Conservation (phyloP, 2,329 filamentous ascomycete species). For the Fusarium lyarnte region DNA sequence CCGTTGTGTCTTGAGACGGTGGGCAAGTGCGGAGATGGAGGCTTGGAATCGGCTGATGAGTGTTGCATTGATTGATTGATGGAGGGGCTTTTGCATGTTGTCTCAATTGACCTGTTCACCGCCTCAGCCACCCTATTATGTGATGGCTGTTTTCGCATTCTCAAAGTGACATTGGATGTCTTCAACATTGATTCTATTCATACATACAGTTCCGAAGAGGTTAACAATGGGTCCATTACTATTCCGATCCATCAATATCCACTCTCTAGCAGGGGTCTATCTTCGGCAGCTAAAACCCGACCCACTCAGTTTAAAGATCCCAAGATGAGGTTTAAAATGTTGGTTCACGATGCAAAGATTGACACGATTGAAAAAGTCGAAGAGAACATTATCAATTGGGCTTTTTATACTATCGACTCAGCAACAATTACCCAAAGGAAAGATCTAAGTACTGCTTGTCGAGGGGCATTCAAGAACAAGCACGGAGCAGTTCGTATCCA, state of each 20-base stretch:
- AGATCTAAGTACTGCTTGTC: not conserved
- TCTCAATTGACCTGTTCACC: not conserved
- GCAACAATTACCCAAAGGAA: too few relatives aligned
- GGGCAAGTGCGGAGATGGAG: conserved; percentile 22
- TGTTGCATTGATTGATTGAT: conserved; percentile 16
- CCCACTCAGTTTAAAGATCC: conserved; percentile 25
- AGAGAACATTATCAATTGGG: too few relatives aligned
- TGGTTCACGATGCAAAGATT: conserved; percentile 1
- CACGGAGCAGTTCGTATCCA: not conserved
- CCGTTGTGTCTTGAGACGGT: conserved; percentile 15
- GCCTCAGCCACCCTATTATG: not conserved
- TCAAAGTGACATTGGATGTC: not conserved
- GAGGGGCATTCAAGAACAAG: not conserved
- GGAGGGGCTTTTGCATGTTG: conserved; percentile 1
- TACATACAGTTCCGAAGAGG: not conserved
- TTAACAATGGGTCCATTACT: conserved; percentile 20
- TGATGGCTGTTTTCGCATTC: not conserved
- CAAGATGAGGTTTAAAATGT: conserved; percentile 1
- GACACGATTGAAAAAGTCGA: not conserved
- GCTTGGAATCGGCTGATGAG: conserved; percentile 30
- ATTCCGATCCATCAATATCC: conserved; percentile 12
- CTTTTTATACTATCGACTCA: accelerated
- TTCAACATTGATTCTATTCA: not conserved
- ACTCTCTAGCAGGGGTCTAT: conserved; percentile 30
- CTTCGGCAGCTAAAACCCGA: conserved; percentile 15